Base-by-base conservation (phyloP, 2,329 filamentous ascomycete species). In the Setomelanomma holmii region DNA sequence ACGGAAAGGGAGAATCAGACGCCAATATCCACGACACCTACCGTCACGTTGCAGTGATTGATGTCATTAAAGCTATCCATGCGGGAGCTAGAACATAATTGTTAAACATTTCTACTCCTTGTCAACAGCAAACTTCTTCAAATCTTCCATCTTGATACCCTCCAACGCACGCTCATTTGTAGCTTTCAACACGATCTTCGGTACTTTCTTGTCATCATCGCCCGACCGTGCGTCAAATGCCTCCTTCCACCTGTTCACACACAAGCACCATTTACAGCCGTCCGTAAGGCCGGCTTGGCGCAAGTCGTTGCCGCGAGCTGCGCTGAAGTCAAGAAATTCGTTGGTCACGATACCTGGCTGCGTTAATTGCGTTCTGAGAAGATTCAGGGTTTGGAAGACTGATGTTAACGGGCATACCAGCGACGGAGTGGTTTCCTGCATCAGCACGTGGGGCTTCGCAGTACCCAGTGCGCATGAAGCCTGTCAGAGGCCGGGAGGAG, bases 201-300 rank as follows among this genome's bases (percentile, higher is more conserved):
- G 79, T 40, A 81, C 79, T 58, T 78, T 75, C 56, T 68, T 71
- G 42, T 80, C 78, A 27, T 76, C 75, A 36, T 80, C 79, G 11
- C 73, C 74, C 40, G 76, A 79, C 54, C 80, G 74, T 1, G 84
- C 84, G 48, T 83, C 76, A 54, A 84, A 81, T 1, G 84, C 85
- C 67, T 87, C 84, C 60, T 81, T 81, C 83, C 84, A 87, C 39
- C 84, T 72, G 10, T 71, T 75, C 2, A 84, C 84, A 63, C 85
- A 87, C 4, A 88, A 71, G 69, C 85, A 88, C 84, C 85, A 87
- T 67, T 82, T 84, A 63, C 84, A 86, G 6, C 85, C 84, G 11
- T 76, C 80, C 17, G 77, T 82, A 48, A 87, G 77, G 3, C 84
- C 84, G 17, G 79, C 77, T 4, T 69, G 62, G 20, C 83, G 78